Conservation (phyloP, 2,329 filamentous ascomycete species). For the Trichophyton rubrum region DNA sequence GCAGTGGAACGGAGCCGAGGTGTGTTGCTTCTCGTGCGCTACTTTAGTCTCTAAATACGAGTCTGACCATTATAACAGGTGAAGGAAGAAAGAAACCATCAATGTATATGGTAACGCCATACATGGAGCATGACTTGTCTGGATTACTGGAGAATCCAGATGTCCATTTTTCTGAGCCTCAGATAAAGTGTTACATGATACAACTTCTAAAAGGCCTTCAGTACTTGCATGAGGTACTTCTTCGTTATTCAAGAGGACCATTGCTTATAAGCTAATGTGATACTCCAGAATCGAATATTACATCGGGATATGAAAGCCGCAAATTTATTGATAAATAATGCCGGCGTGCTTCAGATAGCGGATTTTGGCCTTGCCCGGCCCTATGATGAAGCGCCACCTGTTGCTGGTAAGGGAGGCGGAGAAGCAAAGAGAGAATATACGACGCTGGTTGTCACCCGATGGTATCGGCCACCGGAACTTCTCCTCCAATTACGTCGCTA, state of each 20-base stretch:
- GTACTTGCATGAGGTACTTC: slow-evolving; percentile 65
- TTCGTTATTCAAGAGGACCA: background rate
- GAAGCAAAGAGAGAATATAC: slow-evolving; percentile 86
- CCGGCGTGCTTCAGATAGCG: slow-evolving; percentile 85
- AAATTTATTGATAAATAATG: slow-evolving; percentile 91
- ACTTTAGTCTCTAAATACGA: background rate
- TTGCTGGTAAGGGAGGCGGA: slow-evolving; percentile 65
- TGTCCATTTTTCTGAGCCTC: slow-evolving; percentile 71
- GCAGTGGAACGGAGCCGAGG: slow-evolving; percentile 65
- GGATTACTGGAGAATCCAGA: slow-evolving; percentile 89
- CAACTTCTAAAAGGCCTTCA: slow-evolving; percentile 80
- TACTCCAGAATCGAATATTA: slow-evolving; percentile 55
- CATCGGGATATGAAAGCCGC: slow-evolving; percentile 99
- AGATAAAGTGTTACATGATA: slow-evolving; percentile 96
- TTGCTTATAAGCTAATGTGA: slow-evolving; percentile 21
- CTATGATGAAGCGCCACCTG: slow-evolving; percentile 74
- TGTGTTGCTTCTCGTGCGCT: slow-evolving; percentile 20
- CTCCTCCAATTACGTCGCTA: slow-evolving; percentile 78
- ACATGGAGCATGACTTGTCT: slow-evolving; percentile 98
- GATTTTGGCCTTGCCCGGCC: slow-evolving; percentile 92
- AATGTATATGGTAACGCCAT: slow-evolving; percentile 98
- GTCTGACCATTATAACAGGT: slow-evolving; percentile 31
- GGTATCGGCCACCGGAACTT: slow-evolving; percentile 92
- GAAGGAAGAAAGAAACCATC: slow-evolving; percentile 66
- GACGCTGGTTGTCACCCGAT: slow-evolving; percentile 88